phyloP scores from a whole-genome alignment of 177 flowering plant species.

The Vitis hybrid region DNA sequence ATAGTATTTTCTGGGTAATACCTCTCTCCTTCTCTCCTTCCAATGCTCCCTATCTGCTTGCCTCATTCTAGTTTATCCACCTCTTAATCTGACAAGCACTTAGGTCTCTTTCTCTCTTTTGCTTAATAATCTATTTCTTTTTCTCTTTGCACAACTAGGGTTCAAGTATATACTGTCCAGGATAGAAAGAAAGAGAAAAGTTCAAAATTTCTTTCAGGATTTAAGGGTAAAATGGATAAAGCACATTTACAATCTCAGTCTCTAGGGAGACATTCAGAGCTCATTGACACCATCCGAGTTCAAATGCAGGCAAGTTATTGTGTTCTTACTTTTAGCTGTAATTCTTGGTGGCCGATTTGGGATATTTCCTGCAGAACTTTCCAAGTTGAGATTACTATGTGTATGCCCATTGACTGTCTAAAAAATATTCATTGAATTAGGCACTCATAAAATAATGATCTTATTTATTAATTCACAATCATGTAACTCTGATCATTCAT shows the following conservation, averaged over 20 bases:
- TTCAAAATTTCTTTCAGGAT: slow-evolving; percentile 45
- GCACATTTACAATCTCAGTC: slow-evolving; percentile 30
- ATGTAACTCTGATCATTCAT: too few species aligned
- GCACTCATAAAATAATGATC: too few species aligned
- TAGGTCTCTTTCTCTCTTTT: not conserved
- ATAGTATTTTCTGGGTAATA: slow-evolving; percentile 62
- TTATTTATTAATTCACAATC: too few species aligned
- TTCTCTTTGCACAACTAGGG: slow-evolving; percentile 28
- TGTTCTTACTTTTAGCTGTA: not conserved
- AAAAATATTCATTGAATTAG: too few species aligned
- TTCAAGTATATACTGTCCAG: slow-evolving; percentile 37
- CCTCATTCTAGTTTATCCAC: not conserved
- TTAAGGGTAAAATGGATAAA: slow-evolving; percentile 55
- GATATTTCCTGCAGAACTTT: not conserved
- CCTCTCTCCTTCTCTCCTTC: slow-evolving; percentile 25
- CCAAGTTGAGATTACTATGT: not conserved
- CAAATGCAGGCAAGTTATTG: slow-evolving; percentile 81
- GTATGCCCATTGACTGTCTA: not conserved
- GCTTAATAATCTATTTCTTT: not conserved
- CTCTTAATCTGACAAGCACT: not conserved
- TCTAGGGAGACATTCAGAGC: slow-evolving; percentile 34
- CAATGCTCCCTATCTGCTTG: not conserved
- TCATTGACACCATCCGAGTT: slow-evolving; percentile 49
- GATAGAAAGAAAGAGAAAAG: slow-evolving; percentile 58
- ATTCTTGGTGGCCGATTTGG: not conserved